These are phyloP conservation scores for Sextonia rubra DNA, from an alignment of 164 flowering plant genomes.

Conservation along the genomic window DNA sequence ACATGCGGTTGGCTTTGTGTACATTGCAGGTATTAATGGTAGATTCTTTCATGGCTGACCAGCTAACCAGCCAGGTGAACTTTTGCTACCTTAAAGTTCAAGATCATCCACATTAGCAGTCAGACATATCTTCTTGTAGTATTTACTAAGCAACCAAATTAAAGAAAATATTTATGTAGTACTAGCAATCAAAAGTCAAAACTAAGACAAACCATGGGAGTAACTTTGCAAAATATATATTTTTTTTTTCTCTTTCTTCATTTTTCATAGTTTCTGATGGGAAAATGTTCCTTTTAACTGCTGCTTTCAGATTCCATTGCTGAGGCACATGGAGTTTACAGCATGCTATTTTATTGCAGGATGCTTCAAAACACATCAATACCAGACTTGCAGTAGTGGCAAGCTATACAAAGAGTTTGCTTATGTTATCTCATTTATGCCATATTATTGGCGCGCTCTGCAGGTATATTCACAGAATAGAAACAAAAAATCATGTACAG, in stretches of 20 bases:
- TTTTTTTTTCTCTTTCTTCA: not conserved
- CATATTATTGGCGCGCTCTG: constrained; percentile 98
- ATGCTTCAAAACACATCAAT: constrained; percentile 58
- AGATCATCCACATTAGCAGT: not conserved
- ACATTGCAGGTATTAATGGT: constrained; percentile 79
- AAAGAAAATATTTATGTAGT: not conserved
- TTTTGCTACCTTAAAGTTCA: not conserved
- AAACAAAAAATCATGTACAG: not conserved
- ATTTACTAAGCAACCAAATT: not conserved
- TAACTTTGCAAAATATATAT: not conserved
- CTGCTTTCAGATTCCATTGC: constrained; percentile 62
- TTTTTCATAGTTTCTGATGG: not conserved
- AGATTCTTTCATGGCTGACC: constrained; percentile 99
- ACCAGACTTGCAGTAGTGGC: constrained; percentile 61
- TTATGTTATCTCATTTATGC: constrained; percentile 86
- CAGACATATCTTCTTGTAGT: not conserved
- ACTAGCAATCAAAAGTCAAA: not conserved
- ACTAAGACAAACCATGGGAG: no score
- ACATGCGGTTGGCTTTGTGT: not conserved
- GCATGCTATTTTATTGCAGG: constrained; percentile 79
- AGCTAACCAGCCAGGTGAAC: constrained; percentile 94
- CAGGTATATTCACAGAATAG: constrained; percentile 47
- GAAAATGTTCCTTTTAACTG: not conserved
- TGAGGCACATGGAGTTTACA: constrained; percentile 90
- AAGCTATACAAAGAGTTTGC: constrained; percentile 71